phyloP scores from a whole-genome alignment of 305 asterid genomes.

The Nicotiana rustica region DNA sequence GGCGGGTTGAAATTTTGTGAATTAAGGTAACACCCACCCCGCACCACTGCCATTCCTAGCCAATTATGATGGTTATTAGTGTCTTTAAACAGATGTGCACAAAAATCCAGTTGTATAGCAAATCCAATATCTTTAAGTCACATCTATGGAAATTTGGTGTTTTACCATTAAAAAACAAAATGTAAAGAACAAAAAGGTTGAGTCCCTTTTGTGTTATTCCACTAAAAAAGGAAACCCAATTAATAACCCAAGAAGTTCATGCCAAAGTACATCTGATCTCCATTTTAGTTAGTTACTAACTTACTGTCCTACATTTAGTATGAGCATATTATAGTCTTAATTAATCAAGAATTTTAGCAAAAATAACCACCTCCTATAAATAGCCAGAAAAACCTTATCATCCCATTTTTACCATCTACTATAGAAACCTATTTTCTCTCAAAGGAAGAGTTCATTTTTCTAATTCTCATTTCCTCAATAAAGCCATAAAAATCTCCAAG shows the following conservation, averaged over 20 bases:
- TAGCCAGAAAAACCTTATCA: not conserved
- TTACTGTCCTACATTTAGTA: not conserved
- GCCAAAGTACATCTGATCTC: not conserved
- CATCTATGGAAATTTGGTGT: not conserved
- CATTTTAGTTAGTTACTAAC: not conserved
- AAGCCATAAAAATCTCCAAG: slow-evolving; percentile 1
- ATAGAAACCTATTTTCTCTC: not conserved
- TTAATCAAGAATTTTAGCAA: not conserved
- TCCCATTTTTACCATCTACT: not conserved
- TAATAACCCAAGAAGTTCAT: not conserved
- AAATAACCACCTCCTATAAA: not conserved
- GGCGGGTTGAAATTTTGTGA: no score
- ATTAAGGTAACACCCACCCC: no score
- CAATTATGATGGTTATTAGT: not conserved
- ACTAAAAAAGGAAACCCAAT: not conserved
- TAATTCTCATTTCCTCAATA: not conserved
- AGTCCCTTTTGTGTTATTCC: not conserved
- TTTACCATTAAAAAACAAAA: not conserved
- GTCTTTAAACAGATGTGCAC: not conserved
- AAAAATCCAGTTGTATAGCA: not conserved
- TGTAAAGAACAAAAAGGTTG: not conserved
- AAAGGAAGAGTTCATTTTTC: not conserved
- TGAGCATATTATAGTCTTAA: not conserved
- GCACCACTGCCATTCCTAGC: no score
- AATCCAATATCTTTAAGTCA: not conserved